Conservation (phyloP, 2,329 filamentous ascomycete genomes). For the Chaetomium sp. region DNA sequence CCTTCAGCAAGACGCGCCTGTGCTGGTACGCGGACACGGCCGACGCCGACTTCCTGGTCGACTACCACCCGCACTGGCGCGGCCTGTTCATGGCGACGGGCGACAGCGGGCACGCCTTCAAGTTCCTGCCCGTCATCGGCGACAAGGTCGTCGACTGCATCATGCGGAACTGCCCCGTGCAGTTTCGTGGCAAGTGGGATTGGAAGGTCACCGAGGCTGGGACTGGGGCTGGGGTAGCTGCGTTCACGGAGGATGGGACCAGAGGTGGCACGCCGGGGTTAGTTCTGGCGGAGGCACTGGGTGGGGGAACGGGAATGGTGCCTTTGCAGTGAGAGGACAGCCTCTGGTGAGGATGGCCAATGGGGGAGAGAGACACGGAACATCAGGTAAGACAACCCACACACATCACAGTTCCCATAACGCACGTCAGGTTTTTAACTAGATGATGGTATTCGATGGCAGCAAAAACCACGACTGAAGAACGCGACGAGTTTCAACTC, state of each 20-base stretch:
- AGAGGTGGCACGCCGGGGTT: constrained; percentile 53
- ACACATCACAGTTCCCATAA: constrained; percentile 8
- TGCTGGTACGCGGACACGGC: constrained; percentile 80
- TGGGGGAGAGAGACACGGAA: background rate
- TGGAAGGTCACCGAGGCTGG: constrained; percentile 54
- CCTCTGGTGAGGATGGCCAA: background rate
- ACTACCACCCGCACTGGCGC: constrained; percentile 65
- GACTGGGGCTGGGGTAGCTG: background rate
- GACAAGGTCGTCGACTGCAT: constrained; percentile 62
- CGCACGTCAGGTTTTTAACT: constrained; percentile 18
- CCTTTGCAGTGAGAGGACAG: background rate
- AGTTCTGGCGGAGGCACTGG: constrained; percentile 49
- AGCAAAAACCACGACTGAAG: constrained; percentile 22
- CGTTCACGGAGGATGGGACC: constrained; percentile 54
- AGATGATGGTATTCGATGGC: constrained; percentile 23
- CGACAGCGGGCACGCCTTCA: constrained; percentile 68
- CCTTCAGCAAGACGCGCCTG: constrained; percentile 63
- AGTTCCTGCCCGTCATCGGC: constrained; percentile 68
- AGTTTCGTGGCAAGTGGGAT: constrained; percentile 60
- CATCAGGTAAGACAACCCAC: constrained; percentile 1
- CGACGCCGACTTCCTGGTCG: constrained; percentile 70
- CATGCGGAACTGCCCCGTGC: constrained; percentile 47
- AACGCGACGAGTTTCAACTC: background rate
- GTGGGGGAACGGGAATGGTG: background rate
- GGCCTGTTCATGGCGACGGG: constrained; percentile 64